phyloP scores from a whole-genome alignment of 768 basidiomycete species.

The Galerina sulciceps region DNA sequence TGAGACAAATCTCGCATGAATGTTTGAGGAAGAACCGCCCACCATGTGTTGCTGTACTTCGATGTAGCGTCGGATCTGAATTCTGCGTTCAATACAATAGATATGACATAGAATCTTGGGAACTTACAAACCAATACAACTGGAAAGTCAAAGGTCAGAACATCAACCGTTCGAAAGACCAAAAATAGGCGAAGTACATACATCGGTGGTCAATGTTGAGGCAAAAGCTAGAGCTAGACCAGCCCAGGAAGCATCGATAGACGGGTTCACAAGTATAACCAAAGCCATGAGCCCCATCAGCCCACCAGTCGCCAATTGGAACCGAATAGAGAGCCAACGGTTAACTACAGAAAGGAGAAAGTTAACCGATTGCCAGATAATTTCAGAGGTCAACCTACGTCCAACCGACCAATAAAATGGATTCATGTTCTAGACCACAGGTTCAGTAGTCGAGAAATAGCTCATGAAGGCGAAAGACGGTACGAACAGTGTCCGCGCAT shows the following conservation, averaged over 20 bases:
- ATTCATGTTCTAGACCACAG: slow-evolving; percentile 48
- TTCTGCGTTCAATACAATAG: background rate
- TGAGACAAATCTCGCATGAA: background rate
- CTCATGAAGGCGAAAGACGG: background rate
- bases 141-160: slow-evolving; percentile 11
- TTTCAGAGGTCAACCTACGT: slow-evolving; percentile 42
- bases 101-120: background rate
- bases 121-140: slow-evolving; percentile 13
- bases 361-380: background rate
- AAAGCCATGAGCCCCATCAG: slow-evolving; percentile 69
- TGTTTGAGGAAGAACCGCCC: slow-evolving; percentile 7
- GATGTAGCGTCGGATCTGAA: slow-evolving; percentile 75
- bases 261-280: slow-evolving; percentile 71
- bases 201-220: slow-evolving; percentile 71
- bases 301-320: slow-evolving; percentile 68
- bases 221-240: slow-evolving; percentile 90
- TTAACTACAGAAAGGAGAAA: slow-evolving; percentile 57
- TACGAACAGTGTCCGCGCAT: slow-evolving; percentile 75
- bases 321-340: slow-evolving; percentile 88
- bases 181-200: slow-evolving; percentile 23
- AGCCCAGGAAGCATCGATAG: slow-evolving; percentile 77
- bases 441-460: background rate
- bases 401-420: slow-evolving; percentile 93
- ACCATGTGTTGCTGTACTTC: slow-evolving; percentile 93
- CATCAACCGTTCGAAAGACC: slow-evolving; percentile 57